A percentile compares a stretch with the other conserved stretches of the same genome.
Evolutionary conservation across 1,139 yeast species (phyloP).

Genomic region (Blastobotrys ciferrii): DNA sequence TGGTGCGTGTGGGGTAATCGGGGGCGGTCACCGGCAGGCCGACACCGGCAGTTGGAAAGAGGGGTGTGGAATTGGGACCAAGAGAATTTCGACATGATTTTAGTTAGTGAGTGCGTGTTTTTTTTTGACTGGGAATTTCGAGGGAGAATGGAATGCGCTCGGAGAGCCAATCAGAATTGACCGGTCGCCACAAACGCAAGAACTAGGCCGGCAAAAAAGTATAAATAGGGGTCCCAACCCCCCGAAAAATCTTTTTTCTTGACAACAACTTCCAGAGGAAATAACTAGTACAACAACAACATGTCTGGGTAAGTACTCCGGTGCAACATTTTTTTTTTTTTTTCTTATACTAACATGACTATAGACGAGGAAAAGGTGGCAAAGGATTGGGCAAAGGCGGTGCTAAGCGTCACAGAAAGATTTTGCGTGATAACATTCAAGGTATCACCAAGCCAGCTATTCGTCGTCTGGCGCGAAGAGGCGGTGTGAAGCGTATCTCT

Average conservation of each 20-base stretch:
- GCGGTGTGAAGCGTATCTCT: conserved; percentile 99
- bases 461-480: conserved; percentile 99
- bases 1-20: too few relatives aligned
- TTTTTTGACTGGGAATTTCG: background rate
- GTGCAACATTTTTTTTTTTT: background rate
- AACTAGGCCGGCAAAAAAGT: conserved; percentile 9
- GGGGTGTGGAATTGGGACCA: conserved; percentile 1
- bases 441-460: conserved; percentile 99
- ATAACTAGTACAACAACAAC: conserved; percentile 33
- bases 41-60: background rate
- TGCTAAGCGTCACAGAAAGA: conserved; percentile 99
- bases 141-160: background rate
- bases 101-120: conserved; percentile 3
- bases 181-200: conserved; percentile 1
- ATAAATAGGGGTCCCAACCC: conserved; percentile 14
- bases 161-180: conserved; percentile 2
- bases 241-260: conserved; percentile 9
- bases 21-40: background rate
- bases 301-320: conserved; percentile 70
- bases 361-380: conserved; percentile 95
- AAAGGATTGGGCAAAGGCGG: conserved; percentile 99
- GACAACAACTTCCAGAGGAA: conserved; percentile 2
- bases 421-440: conserved; percentile 98
- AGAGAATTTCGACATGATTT: background rate
- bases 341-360: conserved; percentile 1